phyloP scores from a whole-genome alignment of 1,284 basidiomycete genomes.

The Golubevia pallescens region DNA sequence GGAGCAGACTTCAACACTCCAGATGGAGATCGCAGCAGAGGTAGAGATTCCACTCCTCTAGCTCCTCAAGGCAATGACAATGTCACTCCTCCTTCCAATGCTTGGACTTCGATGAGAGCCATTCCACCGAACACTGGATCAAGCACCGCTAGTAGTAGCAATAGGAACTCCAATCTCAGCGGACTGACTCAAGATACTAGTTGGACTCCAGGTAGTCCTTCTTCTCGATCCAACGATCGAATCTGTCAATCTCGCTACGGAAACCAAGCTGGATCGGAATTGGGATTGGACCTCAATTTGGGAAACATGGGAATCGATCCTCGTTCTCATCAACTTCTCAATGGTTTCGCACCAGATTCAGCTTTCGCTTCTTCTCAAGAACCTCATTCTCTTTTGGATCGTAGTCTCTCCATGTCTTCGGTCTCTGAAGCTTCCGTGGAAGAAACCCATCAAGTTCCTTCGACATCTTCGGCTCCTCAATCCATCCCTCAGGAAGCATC shows the following conservation, averaged over 20 bases:
- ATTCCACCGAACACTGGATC: slow-evolving; percentile 5
- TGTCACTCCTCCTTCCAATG: slow-evolving; percentile 20
- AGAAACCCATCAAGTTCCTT: slow-evolving; percentile 29
- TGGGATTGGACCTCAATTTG: too few relatives aligned
- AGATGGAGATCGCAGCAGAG: neutral
- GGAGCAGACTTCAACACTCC: slow-evolving; percentile 13
- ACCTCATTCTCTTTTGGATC: slow-evolving; percentile 4
- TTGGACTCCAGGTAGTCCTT: neutral
- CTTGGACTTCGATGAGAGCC: slow-evolving; percentile 16
- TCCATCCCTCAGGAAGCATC: neutral
- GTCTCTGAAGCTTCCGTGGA: slow-evolving; percentile 21
- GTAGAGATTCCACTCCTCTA: slow-evolving; percentile 2
- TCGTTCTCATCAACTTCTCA: slow-evolving; percentile 28
- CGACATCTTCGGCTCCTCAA: slow-evolving; percentile 9
- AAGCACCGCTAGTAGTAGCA: neutral
- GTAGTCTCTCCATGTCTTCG: too few relatives aligned
- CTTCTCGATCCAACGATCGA: neutral
- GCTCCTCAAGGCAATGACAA: slow-evolving; percentile 8
- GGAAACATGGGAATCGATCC: too few relatives aligned
- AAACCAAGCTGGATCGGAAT: neutral
- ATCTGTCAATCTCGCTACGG: neutral
- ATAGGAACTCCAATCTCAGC: slow-evolving; percentile 24
- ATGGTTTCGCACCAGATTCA: slow-evolving; percentile 32
- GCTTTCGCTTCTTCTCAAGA: slow-evolving; percentile 14
- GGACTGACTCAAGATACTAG: slow-evolving; percentile 11